A percentile compares a stretch with the other conserved stretches of the same genome.
Evolutionary conservation across 1,284 basidiomycete species (phyloP).

Genomic region (Trichosporon sp.): DNA sequence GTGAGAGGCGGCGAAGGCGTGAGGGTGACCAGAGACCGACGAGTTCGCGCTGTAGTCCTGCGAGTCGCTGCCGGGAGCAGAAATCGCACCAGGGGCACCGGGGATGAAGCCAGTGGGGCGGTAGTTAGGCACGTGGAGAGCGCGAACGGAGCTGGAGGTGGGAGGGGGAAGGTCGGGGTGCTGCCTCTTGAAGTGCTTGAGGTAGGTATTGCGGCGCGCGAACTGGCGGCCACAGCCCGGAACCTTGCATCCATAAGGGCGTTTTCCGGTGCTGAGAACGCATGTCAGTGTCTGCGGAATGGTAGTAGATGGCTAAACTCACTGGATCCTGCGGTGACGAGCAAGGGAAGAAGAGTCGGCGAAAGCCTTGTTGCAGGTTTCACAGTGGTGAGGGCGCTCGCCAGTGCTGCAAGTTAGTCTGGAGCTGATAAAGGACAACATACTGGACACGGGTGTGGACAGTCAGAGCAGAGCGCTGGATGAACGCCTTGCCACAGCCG

Average conservation of each 20-base stretch:
- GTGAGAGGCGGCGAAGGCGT: conserved; percentile 50
- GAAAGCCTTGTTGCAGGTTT: conserved; percentile 61
- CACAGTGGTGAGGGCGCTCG: conserved; percentile 63
- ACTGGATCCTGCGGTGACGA: conserved; percentile 62
- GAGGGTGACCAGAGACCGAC: conserved; percentile 30
- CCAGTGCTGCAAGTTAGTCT: conserved; percentile 58
- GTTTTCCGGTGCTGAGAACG: conserved; percentile 44
- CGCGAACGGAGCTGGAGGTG: conserved; percentile 34
- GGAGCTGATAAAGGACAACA: conserved; percentile 28
- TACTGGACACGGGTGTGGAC: conserved; percentile 59
- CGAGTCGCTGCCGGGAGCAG: conserved; percentile 30
- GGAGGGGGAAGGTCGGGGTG: conserved; percentile 50
- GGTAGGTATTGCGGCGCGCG: conserved; percentile 50
- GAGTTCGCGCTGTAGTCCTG: conserved; percentile 38
- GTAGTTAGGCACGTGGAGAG: conserved; percentile 30
- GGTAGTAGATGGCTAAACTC: conserved; percentile 43
- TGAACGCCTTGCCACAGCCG: conserved; percentile 56
- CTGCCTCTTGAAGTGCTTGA: conserved; percentile 49
- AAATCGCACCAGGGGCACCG: conserved; percentile 25
- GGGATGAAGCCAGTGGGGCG: conserved; percentile 29
- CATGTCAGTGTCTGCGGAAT: conserved; percentile 34
- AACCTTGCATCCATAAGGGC: conserved; percentile 49
- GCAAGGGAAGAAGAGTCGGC: conserved; percentile 63
- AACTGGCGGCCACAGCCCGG: conserved; percentile 46
- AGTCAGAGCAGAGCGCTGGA: conserved; percentile 56